phyloP scores from a whole-genome alignment of 139 green algal genomes.

The Chara braunii region DNA sequence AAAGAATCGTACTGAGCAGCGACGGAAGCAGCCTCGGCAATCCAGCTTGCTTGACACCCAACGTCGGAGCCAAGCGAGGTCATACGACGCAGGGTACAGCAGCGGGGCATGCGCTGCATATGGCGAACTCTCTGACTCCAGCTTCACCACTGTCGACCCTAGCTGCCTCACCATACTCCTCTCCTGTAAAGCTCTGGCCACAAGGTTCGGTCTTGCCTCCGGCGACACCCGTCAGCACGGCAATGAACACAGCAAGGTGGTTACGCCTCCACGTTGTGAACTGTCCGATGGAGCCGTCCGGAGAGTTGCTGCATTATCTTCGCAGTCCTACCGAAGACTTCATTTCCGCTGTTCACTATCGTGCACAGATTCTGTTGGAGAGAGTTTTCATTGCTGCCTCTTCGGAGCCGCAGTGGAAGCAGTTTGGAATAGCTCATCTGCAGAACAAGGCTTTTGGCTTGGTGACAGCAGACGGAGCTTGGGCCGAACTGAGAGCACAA shows the following conservation, averaged over 20 bases:
- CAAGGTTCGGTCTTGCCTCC: background rate
- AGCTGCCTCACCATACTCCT: background rate
- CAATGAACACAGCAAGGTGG: background rate
- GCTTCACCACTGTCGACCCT: background rate
- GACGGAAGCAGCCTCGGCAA: no score
- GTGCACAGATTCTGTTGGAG: background rate
- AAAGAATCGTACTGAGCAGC: no score
- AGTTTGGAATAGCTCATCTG: background rate
- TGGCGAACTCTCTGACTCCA: background rate
- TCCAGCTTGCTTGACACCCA: no score
- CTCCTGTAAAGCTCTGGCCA: background rate
- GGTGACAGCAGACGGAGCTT: slow-evolving; percentile 3
- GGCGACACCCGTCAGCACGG: background rate
- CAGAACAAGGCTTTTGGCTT: background rate
- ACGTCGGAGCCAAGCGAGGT: background rate
- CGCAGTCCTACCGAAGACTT: background rate
- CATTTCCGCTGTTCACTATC: background rate
- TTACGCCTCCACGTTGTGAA: background rate
- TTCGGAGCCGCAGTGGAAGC: background rate
- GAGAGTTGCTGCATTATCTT: background rate
- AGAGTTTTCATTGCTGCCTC: background rate
- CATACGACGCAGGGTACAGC: background rate
- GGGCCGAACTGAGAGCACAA: slow-evolving; percentile 1
- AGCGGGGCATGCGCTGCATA: background rate
- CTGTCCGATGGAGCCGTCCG: background rate